Evolutionary conservation across 805 yeast genomes (phyloP).

Genomic region (Scheffersomyces stipitis): DNA sequence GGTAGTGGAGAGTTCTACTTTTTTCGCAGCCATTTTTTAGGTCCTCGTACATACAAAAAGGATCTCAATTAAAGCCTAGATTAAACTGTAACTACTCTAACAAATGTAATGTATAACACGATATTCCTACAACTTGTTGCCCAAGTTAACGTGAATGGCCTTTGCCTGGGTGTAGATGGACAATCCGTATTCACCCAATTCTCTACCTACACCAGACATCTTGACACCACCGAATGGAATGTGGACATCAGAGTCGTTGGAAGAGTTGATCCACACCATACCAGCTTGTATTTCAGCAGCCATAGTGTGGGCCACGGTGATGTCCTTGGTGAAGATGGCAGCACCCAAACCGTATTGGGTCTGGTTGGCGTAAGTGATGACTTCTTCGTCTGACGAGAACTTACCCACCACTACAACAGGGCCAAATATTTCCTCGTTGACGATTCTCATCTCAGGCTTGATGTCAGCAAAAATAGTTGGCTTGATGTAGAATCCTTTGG

Average conservation of each 20-base stretch:
- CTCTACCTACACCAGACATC: slow-evolving; percentile 43
- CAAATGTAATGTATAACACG: neutral
- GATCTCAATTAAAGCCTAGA: neutral
- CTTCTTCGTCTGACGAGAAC: slow-evolving; percentile 69
- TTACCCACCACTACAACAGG: slow-evolving; percentile 74
- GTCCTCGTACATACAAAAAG: no score
- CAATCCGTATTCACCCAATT: slow-evolving; percentile 39
- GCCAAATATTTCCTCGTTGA: slow-evolving; percentile 83
- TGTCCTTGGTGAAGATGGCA: slow-evolving; percentile 70
- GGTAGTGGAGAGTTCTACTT: no score
- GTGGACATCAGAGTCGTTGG: slow-evolving; percentile 43
- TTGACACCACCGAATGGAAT: slow-evolving; percentile 41
- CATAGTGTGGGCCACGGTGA: slow-evolving; percentile 62
- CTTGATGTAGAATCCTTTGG: slow-evolving; percentile 63
- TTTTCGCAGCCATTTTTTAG: no score
- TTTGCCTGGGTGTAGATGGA: slow-evolving; percentile 35
- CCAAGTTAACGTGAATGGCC: slow-evolving; percentile 55
- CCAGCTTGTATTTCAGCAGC: slow-evolving; percentile 52
- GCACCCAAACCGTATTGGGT: slow-evolving; percentile 81
- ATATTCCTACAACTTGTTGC: slow-evolving; percentile 32
- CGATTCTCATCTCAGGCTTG: slow-evolving; percentile 60
- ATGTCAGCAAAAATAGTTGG: slow-evolving; percentile 81
- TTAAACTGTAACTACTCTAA: neutral
- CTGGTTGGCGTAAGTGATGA: slow-evolving; percentile 64
- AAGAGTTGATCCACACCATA: slow-evolving; percentile 47